Conservation (phyloP, 192 early-diverging fungal species). For the Coemansia sp. region DNA sequence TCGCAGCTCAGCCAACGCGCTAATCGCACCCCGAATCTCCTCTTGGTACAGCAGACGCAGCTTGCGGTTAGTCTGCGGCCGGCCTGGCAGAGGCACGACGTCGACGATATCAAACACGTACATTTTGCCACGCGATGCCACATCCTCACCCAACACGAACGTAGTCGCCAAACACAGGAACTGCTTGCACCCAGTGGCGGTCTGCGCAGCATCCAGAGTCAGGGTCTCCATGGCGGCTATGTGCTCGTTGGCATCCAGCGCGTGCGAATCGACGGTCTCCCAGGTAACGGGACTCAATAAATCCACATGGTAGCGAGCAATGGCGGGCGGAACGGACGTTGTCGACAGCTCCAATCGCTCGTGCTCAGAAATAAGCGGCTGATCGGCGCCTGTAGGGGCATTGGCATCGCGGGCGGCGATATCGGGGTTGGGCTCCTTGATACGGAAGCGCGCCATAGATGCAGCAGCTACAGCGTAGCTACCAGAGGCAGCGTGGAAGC, state of each 20-base stretch:
- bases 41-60: conserved; percentile 81
- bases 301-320: conserved; percentile 72
- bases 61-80: conserved; percentile 91
- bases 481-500: conserved; percentile 81
- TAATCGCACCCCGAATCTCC: conserved; percentile 87
- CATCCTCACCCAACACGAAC: conserved; percentile 87
- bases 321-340: conserved; percentile 62
- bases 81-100: conserved; percentile 93
- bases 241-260: conserved; percentile 83
- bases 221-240: conserved; percentile 76
- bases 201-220: conserved; percentile 82
- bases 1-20: conserved; percentile 79
- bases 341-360: conserved; percentile 39
- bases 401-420: conserved; percentile 35
- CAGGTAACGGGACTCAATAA: conserved; percentile 92
- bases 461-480: conserved; percentile 82
- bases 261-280: conserved; percentile 85
- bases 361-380: conserved; percentile 39
- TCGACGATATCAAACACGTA: conserved; percentile 94
- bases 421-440: conserved; percentile 73
- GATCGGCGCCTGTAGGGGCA: conserved; percentile 10
- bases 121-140: conserved; percentile 84
- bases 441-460: conserved; percentile 61
- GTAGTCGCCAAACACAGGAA: conserved; percentile 90
- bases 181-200: conserved; percentile 78